These are phyloP conservation scores for Vigna hirtella DNA, from an alignment of 306 rosid species.

Conservation along the genomic window DNA sequence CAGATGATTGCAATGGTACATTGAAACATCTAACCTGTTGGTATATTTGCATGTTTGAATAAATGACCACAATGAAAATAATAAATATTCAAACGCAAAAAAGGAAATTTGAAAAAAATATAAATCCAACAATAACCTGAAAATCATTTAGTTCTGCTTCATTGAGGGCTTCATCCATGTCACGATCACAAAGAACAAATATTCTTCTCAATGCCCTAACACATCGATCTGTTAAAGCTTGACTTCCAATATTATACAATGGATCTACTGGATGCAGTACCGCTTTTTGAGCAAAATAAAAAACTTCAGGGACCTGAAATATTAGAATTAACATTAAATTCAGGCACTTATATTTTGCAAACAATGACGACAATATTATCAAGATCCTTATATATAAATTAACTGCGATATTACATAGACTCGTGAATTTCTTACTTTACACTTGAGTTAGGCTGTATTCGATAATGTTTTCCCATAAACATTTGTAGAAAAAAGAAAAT, in stretches of 20 bases:
- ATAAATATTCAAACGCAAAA: slow-evolving; percentile 27
- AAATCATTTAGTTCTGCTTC: slow-evolving; percentile 86
- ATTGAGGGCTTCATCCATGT: slow-evolving; percentile 93
- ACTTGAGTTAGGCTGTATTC: background rate
- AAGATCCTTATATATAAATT: slow-evolving; percentile 32
- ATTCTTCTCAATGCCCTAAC: slow-evolving; percentile 86
- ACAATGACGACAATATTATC: slow-evolving; percentile 14
- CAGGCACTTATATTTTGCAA: slow-evolving; percentile 37
- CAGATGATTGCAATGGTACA: slow-evolving; percentile 74
- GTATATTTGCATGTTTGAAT: slow-evolving; percentile 39
- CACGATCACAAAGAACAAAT: slow-evolving; percentile 80
- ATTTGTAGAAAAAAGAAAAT: no score
- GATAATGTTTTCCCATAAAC: no score
- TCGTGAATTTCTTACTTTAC: slow-evolving; percentile 22
- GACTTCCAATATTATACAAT: slow-evolving; percentile 79
- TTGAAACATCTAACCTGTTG: slow-evolving; percentile 80
- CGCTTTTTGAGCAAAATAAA: slow-evolving; percentile 89
- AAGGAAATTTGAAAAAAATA: slow-evolving; percentile 15
- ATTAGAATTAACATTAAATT: slow-evolving; percentile 40
- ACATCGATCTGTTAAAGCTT: slow-evolving; percentile 70
- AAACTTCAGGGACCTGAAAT: slow-evolving; percentile 85
- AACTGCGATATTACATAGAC: slow-evolving; percentile 15
- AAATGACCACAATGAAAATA: slow-evolving; percentile 18
- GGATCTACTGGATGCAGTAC: slow-evolving; percentile 89
- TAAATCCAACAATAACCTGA: slow-evolving; percentile 67